phyloP scores from a whole-genome alignment of 2,329 filamentous ascomycete species.

The Neoascochyta sp. region DNA sequence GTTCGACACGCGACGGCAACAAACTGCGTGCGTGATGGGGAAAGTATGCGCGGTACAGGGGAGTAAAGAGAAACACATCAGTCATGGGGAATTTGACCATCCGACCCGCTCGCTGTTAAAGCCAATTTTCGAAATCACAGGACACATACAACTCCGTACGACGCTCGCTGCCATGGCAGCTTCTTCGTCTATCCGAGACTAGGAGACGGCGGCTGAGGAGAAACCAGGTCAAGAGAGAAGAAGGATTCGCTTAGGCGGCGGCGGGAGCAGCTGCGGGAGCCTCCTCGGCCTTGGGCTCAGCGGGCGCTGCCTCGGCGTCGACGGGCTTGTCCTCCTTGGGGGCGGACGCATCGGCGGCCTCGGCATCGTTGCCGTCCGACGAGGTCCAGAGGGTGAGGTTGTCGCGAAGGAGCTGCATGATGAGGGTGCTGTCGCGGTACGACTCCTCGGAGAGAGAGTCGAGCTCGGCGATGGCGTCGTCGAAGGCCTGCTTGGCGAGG shows the following conservation, averaged over 20 bases:
- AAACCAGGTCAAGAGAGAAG: conserved; percentile 34
- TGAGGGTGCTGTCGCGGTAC: conserved; percentile 97
- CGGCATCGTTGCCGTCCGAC: conserved; percentile 78
- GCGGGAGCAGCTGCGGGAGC: conserved; percentile 32
- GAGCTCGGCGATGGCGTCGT: conserved; percentile 97
- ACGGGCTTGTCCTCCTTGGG: conserved; percentile 62
- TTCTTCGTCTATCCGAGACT: conserved; percentile 32
- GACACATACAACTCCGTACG: conserved; percentile 39
- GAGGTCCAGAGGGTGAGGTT: conserved; percentile 98
- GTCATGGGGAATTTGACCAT: conserved; percentile 40
- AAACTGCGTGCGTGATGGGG: conserved; percentile 22
- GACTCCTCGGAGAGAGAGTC: conserved; percentile 97
- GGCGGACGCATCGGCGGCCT: conserved; percentile 56
- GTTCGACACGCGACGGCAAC: conserved; percentile 15
- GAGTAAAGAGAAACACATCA: conserved; percentile 39
- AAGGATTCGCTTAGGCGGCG: conserved; percentile 33
- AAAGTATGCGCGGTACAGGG: conserved; percentile 23
- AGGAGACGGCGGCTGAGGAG: conserved; percentile 31
- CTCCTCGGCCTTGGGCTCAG: conserved; percentile 31
- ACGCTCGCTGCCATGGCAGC: conserved; percentile 37
- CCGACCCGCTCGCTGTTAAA: conserved; percentile 41
- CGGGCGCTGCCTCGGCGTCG: conserved; percentile 47
- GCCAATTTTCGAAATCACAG: conserved; percentile 40
- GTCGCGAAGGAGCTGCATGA: conserved; percentile 98
- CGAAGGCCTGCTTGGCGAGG: conserved; percentile 97